phyloP scores from a whole-genome alignment of 192 early-diverging fungal genomes.

The Chytriomyces sp. region DNA sequence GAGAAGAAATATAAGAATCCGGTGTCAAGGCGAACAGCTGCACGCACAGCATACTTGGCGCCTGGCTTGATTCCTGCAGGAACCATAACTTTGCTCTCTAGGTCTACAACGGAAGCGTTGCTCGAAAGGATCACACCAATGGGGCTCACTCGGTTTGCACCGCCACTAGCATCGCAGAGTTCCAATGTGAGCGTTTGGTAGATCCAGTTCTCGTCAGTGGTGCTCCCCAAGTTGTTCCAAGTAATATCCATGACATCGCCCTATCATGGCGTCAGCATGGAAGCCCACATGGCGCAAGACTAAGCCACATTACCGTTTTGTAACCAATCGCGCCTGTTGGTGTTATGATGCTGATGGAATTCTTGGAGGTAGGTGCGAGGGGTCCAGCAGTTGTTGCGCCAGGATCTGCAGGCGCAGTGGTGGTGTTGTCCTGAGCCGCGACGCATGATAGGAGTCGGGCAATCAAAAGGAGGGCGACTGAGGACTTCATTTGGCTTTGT shows the following conservation, averaged over 20 bases:
- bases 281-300: too few relatives aligned
- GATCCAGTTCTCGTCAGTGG: neutral
- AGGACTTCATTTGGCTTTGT: too few relatives aligned
- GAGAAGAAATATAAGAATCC: constrained; percentile 5
- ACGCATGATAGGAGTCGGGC: too few relatives aligned
- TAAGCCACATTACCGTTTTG: too few relatives aligned
- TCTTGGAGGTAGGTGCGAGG: neutral
- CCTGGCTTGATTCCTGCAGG: neutral
- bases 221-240: neutral
- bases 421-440: neutral
- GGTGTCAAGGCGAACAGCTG: neutral
- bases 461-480: too few relatives aligned
- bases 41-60: neutral
- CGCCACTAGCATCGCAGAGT: neutral
- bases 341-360: neutral
- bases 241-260: neutral
- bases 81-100: neutral
- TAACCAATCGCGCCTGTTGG: neutral
- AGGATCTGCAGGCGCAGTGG: neutral
- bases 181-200: neutral
- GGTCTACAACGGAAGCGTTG: neutral
- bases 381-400: neutral
- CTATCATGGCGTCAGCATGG: too few relatives aligned
- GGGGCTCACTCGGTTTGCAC: constrained; percentile 7
- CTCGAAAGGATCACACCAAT: constrained; percentile 5